These are phyloP conservation scores for Arabidopsis hybrid DNA, from an alignment of 441 rosid genomes.

Conservation along the genomic window DNA sequence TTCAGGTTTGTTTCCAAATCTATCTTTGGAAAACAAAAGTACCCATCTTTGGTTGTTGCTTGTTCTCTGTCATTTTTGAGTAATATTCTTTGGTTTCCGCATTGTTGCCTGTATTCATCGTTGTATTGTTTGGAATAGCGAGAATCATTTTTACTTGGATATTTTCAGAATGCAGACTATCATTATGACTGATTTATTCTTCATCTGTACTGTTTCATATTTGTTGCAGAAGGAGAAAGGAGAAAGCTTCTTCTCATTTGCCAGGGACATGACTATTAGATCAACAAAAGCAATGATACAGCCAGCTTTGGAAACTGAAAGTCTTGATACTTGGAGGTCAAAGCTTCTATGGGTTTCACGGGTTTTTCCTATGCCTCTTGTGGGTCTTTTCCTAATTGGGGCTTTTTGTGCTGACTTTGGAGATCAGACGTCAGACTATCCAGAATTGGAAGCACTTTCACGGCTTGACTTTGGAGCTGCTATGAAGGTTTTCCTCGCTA, in stretches of 20 bases:
- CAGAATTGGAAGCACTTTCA: slow-evolving; percentile 88
- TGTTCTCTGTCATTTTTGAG: background rate
- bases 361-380: slow-evolving; percentile 93
- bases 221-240: slow-evolving; percentile 79
- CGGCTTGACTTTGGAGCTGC: slow-evolving; percentile 88
- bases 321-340: slow-evolving; percentile 89
- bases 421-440: slow-evolving; percentile 65
- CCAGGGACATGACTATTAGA: slow-evolving; percentile 82
- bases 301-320: slow-evolving; percentile 61
- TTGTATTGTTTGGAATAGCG: background rate
- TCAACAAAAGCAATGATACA: slow-evolving; percentile 86
- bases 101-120: background rate
- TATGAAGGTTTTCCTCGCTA: slow-evolving; percentile 90
- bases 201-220: slow-evolving; percentile 32
- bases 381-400: slow-evolving; percentile 83
- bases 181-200: slow-evolving; percentile 6
- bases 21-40: background rate
- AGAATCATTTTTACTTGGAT: background rate
- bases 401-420: slow-evolving; percentile 71
- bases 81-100: background rate
- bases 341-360: slow-evolving; percentile 95
- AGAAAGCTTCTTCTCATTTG: slow-evolving; percentile 87
- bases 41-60: background rate
- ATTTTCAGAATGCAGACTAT: background rate
- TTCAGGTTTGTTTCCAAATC: slow-evolving; percentile 63